These are phyloP conservation scores for Aspergillus sclerotioniger DNA, from an alignment of 495 filamentous ascomycete genomes.

Conservation along the genomic window DNA sequence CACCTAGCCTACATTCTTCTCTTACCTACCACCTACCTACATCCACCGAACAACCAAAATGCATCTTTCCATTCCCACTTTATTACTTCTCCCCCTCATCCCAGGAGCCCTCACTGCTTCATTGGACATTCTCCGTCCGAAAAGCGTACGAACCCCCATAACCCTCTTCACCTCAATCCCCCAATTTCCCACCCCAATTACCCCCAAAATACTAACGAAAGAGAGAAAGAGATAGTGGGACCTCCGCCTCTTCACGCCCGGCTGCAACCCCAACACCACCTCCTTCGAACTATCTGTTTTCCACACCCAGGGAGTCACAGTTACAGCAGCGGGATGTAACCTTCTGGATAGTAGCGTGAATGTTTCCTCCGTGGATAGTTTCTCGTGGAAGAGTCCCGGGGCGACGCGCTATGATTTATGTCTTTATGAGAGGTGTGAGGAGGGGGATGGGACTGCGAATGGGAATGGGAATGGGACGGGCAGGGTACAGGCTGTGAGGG, in stretches of 20 bases:
- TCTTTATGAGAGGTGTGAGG: constrained; percentile 25
- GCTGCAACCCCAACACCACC: constrained; percentile 25
- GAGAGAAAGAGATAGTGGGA: constrained; percentile 27
- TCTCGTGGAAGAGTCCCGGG: constrained; percentile 32
- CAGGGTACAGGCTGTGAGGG: constrained; percentile 11
- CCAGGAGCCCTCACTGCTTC: background rate
- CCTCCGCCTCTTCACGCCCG: constrained; percentile 26
- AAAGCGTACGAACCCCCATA: constrained; percentile 16
- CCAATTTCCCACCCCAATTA: background rate
- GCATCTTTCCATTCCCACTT: background rate
- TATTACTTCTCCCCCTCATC: background rate
- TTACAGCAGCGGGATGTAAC: constrained; percentile 13
- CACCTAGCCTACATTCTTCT: background rate
- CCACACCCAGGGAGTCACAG: constrained; percentile 18
- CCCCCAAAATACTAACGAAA: background rate
- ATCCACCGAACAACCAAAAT: background rate
- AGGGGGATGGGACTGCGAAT: constrained; percentile 1
- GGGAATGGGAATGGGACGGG: constrained; percentile 10
- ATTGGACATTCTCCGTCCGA: constrained; percentile 16
- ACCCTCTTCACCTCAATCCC: background rate
- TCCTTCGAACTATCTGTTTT: constrained; percentile 22
- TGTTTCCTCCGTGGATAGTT: constrained; percentile 20
- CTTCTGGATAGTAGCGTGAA: constrained; percentile 7
- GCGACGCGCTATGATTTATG: constrained; percentile 23
- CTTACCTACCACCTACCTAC: background rate